A percentile compares a stretch with the other conserved stretches of the same genome.
phyloP scores from a whole-genome alignment of 495 filamentous ascomycete species.

The Hypoxylon crocopeplum region DNA sequence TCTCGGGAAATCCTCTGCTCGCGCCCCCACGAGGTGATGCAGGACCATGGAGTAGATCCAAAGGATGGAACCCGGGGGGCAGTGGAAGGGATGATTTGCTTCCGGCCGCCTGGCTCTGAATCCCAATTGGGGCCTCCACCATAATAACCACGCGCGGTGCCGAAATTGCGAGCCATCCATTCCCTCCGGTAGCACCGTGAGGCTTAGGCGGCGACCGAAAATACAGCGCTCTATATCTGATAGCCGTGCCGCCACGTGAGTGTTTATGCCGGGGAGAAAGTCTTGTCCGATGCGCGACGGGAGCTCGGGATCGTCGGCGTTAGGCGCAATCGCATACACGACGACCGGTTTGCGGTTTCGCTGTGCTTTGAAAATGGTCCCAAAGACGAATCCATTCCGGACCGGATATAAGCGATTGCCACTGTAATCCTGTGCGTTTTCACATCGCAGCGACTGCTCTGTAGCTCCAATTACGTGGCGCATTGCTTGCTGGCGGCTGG shows the following conservation, averaged over 20 bases:
- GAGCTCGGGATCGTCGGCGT: not conserved
- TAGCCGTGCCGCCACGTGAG: not conserved
- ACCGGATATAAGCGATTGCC: not conserved
- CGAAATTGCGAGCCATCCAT: not conserved
- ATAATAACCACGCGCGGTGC: not conserved
- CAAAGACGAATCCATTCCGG: not conserved
- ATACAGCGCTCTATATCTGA: conserved; percentile 5
- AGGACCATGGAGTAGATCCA: conserved; percentile 2
- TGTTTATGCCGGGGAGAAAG: not conserved
- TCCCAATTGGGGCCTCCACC: not conserved
- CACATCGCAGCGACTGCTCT: not conserved
- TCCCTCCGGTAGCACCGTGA: not conserved
- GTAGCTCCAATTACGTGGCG: not conserved
- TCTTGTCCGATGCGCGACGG: not conserved
- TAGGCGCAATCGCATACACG: not conserved
- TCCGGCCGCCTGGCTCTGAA: not conserved
- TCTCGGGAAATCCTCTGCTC: not conserved
- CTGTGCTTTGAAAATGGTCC: not conserved
- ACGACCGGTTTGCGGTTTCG: not conserved
- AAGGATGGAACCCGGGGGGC: not conserved
- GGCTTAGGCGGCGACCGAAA: not conserved
- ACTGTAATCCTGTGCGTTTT: too few species aligned
- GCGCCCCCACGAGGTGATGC: not conserved
- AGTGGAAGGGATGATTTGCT: not conserved
- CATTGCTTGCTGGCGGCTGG: not conserved